Conservation (phyloP, 768 basidiomycete species). For the Clitopilus hobsonii region DNA sequence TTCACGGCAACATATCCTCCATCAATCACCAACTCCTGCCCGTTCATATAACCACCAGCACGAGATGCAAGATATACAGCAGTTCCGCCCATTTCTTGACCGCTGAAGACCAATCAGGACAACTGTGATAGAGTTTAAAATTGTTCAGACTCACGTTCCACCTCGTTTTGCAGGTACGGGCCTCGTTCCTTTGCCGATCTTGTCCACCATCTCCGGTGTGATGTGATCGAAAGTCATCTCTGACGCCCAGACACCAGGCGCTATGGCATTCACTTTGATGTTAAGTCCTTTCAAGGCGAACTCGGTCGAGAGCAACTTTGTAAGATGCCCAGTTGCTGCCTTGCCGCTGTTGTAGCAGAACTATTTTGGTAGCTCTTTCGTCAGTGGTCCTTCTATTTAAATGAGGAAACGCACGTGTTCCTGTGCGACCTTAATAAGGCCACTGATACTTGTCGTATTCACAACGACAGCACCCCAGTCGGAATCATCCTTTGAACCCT, state of each 20-base stretch:
- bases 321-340: constrained; percentile 73
- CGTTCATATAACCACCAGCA: constrained; percentile 71
- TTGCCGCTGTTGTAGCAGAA: constrained; percentile 82
- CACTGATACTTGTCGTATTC: constrained; percentile 78
- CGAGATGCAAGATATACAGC: constrained; percentile 70
- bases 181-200: constrained; percentile 52
- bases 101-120: constrained; percentile 29
- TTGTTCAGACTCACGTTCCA: constrained; percentile 32
- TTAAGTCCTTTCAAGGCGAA: constrained; percentile 63
- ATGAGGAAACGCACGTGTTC: constrained; percentile 56
- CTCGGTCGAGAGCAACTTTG: constrained; percentile 73
- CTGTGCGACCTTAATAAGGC: constrained; percentile 64
- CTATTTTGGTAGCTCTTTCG: constrained; percentile 27
- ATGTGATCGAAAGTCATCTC: constrained; percentile 67
- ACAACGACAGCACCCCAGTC: constrained; percentile 64
- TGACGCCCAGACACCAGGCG: constrained; percentile 72
- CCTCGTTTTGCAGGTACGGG: constrained; percentile 42
- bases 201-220: constrained; percentile 29
- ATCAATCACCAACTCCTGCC: constrained; percentile 75
- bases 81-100: constrained; percentile 73
- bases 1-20: constrained; percentile 75
- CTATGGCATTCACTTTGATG: constrained; percentile 70
- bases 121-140: background rate
- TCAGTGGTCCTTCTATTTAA: background rate
- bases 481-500: constrained; percentile 56